Evolutionary conservation across 805 yeast species (phyloP), one percentile per base, ranked within the genome.

Genomic region (Kodamaea jinghongensis): DNA sequence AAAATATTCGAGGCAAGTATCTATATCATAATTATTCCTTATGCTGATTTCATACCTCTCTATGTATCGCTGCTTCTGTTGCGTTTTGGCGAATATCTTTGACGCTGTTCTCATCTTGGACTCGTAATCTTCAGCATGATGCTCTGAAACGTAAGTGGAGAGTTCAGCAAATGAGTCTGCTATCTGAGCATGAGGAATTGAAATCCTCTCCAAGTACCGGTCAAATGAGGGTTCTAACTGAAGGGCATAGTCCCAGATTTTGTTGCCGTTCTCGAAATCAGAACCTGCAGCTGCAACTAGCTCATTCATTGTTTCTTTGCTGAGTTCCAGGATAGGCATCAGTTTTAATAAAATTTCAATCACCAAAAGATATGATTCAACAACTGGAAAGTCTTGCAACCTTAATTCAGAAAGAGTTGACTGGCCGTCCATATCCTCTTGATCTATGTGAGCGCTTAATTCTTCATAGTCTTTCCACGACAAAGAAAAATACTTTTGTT

Each of bases 121-220:
- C 1, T 59, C 61, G 43, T 76, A 75, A 3, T 58, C 34, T 1
- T 48, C 48, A 0, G 54, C 37, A 15, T 47, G 54, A 32, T 60
- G 29, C 2, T 40, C 27, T 1, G 77, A 57, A 2, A 76, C 58
- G 38, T 74, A 71, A 1, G 53, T 17, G 1, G 80, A 76, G 31
- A 60, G 67, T 1, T 55, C 54, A 7, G 60, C 51, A 47, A 61
- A 70, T 0, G 78, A 67, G 0, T 63, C 61, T 3, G 70, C 73
- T 6, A 75, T 39, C 2, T 55, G 47, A 1, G 49, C 41, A 51
- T 75, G 79, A 0, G 80, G 80, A 7, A 50, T 45, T 1, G 47
- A 28, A 4, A 78, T 49, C 28, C 75, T 52, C 17, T 56, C 47
- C 4, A 60, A 36, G 50, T 63, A 57, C 4, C 61, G 34, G 6